These are phyloP conservation scores for Setaria viridis DNA, from an alignment of 202 grass and related monocot genomes.

Conservation along the genomic window DNA sequence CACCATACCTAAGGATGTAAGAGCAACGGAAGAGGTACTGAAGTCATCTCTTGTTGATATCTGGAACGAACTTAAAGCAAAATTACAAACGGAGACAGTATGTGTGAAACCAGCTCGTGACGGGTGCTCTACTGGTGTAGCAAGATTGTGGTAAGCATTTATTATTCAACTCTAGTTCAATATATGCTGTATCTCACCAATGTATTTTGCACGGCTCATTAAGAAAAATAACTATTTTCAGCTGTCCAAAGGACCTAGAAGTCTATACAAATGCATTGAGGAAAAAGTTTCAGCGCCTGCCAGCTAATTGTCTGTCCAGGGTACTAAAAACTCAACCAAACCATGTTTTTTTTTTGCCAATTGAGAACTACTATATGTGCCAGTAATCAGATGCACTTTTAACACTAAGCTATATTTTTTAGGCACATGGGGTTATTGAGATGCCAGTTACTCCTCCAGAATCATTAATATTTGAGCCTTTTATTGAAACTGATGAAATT, in stretches of 20 bases:
- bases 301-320: conserved; percentile 90
- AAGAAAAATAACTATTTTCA: conserved; percentile 51
- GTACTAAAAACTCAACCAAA: conserved; percentile 49
- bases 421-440: conserved; percentile 97
- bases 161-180: conserved; percentile 16
- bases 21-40: conserved; percentile 61
- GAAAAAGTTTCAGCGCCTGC: conserved; percentile 60
- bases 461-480: conserved; percentile 89
- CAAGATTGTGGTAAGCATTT: conserved; percentile 82
- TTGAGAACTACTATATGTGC: neutral
- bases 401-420: conserved; percentile 33
- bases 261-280: conserved; percentile 74
- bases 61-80: conserved; percentile 69
- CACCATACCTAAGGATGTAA: conserved; percentile 92
- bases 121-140: conserved; percentile 97
- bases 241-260: conserved; percentile 70
- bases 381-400: conserved; percentile 22
- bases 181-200: neutral
- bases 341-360: neutral
- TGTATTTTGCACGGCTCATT: conserved; percentile 29
- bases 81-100: conserved; percentile 65
- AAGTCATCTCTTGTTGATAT: conserved; percentile 57
- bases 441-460: conserved; percentile 85
- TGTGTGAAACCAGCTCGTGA: conserved; percentile 97
- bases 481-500: conserved; percentile 92